Base-by-base conservation (phyloP, 2,329 filamentous ascomycete genomes). In the Claviceps sp. region DNA sequence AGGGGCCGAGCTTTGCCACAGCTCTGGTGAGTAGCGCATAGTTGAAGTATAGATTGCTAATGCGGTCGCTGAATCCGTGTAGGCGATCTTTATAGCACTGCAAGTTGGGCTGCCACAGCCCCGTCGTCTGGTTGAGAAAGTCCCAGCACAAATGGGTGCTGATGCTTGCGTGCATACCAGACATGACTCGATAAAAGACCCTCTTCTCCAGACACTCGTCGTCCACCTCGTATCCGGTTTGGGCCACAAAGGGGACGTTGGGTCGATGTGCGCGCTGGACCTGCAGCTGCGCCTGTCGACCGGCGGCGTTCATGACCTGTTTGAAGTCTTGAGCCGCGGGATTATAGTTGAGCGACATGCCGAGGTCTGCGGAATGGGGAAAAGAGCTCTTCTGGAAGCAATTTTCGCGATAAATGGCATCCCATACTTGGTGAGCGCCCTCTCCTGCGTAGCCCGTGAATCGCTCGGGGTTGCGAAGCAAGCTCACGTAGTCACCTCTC, bases 21-120 rank as follows among this genome's bases (percentile, higher is more conserved):
- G 93, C 93, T 48, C 93, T 86, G 26, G 91, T 85, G 42, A 98
- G 77, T n/a, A 98, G 78, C 0, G 93, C 93, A 64, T 95, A 98
- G 78, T 98, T 97, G 74, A 98, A 98, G 73, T 98, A 98, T 48
- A 98, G 77, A 68, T 98, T 98, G 59, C 90, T 93, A 63, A 98
- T 86, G 55, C 91, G 86, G 59, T 98, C 93, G 0, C 91, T 88
- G 65, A 86, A 81, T 22, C 77, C 74, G 67, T 95, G 87, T 16
- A 98, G 78, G n/a, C 93, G 82, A 37, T 82, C 73, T 63, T 86
- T 82, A 75, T 95, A 98, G 74, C 93, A 98, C 56, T 82, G 74
- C 51, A 95, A 67, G 62, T 98, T 98, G 24, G 89, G 90, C 48
- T 84, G 81, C 93, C 93, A 98, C 68, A 88, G 72, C 54, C 93